A percentile compares a stretch with the other conserved stretches of the same genome.
Conservation (phyloP, 2,329 filamentous ascomycete species). For the Plectosphaerella plurivora region DNA sequence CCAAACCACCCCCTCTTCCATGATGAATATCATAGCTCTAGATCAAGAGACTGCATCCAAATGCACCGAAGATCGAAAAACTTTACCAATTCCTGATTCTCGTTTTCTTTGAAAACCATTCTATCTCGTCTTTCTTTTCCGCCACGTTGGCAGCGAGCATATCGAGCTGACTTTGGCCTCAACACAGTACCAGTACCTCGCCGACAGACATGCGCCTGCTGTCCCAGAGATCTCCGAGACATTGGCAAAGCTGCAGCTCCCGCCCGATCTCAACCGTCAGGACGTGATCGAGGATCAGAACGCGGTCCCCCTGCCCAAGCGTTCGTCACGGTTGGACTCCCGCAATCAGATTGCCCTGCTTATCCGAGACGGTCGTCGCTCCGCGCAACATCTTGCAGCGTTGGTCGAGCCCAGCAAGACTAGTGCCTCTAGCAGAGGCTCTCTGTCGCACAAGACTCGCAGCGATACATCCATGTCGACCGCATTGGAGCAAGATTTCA, state of each 20-base stretch:
- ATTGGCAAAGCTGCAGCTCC: constrained; percentile 62
- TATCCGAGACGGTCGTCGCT: constrained; percentile 60
- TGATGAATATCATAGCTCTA: constrained; percentile 69
- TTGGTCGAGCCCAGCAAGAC: constrained; percentile 47
- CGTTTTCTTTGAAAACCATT: constrained; percentile 7
- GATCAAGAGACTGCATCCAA: constrained; percentile 62
- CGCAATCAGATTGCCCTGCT: constrained; percentile 58
- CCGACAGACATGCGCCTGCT: constrained; percentile 63
- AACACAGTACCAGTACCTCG: constrained; percentile 56
- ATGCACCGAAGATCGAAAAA: constrained; percentile 57
- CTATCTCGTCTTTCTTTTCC: constrained; percentile 3
- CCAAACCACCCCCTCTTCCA: constrained; percentile 13
- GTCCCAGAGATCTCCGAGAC: constrained; percentile 63
- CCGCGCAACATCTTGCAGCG: constrained; percentile 47
- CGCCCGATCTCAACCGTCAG: constrained; percentile 40
- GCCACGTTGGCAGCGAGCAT: constrained; percentile 1
- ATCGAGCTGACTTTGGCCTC: constrained; percentile 10
- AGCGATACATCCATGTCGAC: constrained; percentile 56
- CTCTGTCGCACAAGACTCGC: constrained; percentile 37
- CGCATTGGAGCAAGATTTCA: constrained; percentile 84
- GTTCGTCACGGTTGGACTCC: constrained; percentile 33
- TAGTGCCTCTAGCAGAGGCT: constrained; percentile 43
- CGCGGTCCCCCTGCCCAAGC: constrained; percentile 50
- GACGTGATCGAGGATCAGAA: constrained; percentile 23
- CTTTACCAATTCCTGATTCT: constrained; percentile 36